Percentiles rank a stretch among this genome's conserved stretches.
phyloP scores from a whole-genome alignment of 139 green algal species.

The Volvox reticuliferus region DNA sequence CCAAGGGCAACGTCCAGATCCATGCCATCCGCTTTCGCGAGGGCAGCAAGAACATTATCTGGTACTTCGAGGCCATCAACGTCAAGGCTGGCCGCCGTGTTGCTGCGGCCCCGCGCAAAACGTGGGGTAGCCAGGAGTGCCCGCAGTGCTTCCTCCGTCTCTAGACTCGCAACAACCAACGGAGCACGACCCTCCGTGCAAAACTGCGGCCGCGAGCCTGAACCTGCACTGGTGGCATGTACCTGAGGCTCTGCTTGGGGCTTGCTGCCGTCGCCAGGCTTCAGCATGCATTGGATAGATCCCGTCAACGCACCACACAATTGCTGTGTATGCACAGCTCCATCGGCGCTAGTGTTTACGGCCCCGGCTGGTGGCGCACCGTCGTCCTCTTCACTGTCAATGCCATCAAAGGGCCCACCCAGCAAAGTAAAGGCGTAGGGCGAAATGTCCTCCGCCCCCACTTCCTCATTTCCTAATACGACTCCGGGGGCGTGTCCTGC shows the following conservation, averaged over 20 bases:
- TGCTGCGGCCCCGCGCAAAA: background rate
- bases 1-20: slow-evolving; percentile 11
- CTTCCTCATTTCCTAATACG: background rate
- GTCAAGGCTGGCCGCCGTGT: background rate
- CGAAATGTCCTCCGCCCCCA: background rate
- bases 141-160: slow-evolving; percentile 39
- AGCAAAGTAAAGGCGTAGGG: slow-evolving; percentile 7
- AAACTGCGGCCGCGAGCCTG: background rate
- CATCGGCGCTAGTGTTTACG: background rate
- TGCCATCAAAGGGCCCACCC: background rate
- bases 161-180: slow-evolving; percentile 17
- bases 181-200: background rate
- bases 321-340: no score
- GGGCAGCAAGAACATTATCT: slow-evolving; percentile 25
- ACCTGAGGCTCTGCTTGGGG: background rate
- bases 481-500: background rate
- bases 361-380: background rate
- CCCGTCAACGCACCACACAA: background rate
- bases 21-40: background rate
- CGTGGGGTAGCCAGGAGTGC: slow-evolving; percentile 2
- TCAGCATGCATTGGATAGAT: background rate
- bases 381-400: slow-evolving; percentile 44
- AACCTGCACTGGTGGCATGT: background rate
- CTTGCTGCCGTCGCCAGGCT: background rate
- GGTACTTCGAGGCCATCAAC: slow-evolving; percentile 3